Percentiles rank a stretch among this genome's conserved stretches.
Evolutionary conservation across 2,329 filamentous ascomycete species (phyloP).

Genomic region (Colletotrichum spaethianum): DNA sequence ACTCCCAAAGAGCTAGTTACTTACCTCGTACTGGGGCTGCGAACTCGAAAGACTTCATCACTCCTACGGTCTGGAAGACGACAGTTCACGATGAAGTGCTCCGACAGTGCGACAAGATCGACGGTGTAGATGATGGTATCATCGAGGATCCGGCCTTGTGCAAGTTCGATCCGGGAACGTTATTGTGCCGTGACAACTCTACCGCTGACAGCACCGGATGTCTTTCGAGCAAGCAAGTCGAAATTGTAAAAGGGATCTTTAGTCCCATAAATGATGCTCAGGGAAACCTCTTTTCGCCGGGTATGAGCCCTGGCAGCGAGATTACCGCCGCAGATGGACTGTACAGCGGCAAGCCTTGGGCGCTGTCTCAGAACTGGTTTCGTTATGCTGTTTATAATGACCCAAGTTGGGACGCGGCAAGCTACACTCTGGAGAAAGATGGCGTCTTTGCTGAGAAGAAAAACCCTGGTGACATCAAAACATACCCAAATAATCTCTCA

Average conservation of each 20-base stretch:
- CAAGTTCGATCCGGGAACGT: constrained; percentile 44
- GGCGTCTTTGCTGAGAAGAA: constrained; percentile 49
- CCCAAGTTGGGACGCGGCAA: constrained; percentile 51
- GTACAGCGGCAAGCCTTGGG: constrained; percentile 51
- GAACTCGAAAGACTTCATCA: constrained; percentile 47
- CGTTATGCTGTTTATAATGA: constrained; percentile 59
- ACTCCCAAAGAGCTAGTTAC: constrained; percentile 56
- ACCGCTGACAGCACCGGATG: constrained; percentile 43
- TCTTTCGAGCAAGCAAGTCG: constrained; percentile 59
- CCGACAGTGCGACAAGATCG: constrained; percentile 62
- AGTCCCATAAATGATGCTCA: constrained; percentile 46
- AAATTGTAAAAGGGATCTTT: constrained; percentile 49
- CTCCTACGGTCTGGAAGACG: constrained; percentile 22
- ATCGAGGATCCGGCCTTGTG: constrained; percentile 61
- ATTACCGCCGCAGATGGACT: constrained; percentile 58
- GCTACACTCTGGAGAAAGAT: constrained; percentile 51
- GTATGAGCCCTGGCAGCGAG: constrained; percentile 64
- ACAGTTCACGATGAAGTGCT: constrained; percentile 55
- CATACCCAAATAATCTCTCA: constrained; percentile 56
- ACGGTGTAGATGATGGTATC: constrained; percentile 63
- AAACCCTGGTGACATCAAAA: constrained; percentile 56
- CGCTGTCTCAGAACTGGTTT: constrained; percentile 51
- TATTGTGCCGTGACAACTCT: background rate
- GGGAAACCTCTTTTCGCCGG: constrained; percentile 57
- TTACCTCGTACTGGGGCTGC: constrained; percentile 54